phyloP scores from a whole-genome alignment of 2,329 filamentous ascomycete genomes.

The Pleoardoris graminearum region DNA sequence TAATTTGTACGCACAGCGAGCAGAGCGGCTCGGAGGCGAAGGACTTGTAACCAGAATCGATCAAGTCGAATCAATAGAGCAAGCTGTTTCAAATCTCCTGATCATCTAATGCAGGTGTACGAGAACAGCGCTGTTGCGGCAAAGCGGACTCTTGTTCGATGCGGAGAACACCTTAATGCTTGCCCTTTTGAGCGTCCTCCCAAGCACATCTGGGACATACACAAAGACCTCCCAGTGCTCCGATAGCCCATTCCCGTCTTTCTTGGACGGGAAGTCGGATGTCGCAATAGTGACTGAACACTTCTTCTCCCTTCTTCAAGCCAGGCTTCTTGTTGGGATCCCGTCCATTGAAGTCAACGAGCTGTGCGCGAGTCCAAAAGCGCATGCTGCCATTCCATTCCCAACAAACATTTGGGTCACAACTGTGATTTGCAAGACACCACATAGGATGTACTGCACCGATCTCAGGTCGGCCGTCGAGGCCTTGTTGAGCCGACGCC shows the following conservation, averaged over 20 bases:
- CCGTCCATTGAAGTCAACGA: slow-evolving; percentile 55
- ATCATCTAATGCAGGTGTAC: too few relatives aligned
- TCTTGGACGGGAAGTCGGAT: slow-evolving; percentile 75
- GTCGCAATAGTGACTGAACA: slow-evolving; percentile 95
- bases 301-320: slow-evolving; percentile 78
- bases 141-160: neutral
- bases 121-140: too few relatives aligned
- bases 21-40: too few relatives aligned
- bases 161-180: neutral
- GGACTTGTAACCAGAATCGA: neutral
- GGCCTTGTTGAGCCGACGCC: slow-evolving; percentile 74
- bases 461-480: slow-evolving; percentile 82
- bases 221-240: slow-evolving; percentile 86
- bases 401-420: slow-evolving; percentile 93
- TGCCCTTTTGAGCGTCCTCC: slow-evolving; percentile 55
- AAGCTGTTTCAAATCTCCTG: too few relatives aligned
- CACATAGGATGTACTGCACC: slow-evolving; percentile 93
- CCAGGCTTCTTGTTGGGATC: slow-evolving; percentile 53
- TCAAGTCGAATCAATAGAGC: neutral
- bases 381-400: slow-evolving; percentile 84
- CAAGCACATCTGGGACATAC: slow-evolving; percentile 80
- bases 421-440: slow-evolving; percentile 96
- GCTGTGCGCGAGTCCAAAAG: slow-evolving; percentile 64
- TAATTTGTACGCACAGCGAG: too few relatives aligned
- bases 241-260: slow-evolving; percentile 84